phyloP scores from a whole-genome alignment of 768 basidiomycete species.

The Lentinula raphanica region DNA sequence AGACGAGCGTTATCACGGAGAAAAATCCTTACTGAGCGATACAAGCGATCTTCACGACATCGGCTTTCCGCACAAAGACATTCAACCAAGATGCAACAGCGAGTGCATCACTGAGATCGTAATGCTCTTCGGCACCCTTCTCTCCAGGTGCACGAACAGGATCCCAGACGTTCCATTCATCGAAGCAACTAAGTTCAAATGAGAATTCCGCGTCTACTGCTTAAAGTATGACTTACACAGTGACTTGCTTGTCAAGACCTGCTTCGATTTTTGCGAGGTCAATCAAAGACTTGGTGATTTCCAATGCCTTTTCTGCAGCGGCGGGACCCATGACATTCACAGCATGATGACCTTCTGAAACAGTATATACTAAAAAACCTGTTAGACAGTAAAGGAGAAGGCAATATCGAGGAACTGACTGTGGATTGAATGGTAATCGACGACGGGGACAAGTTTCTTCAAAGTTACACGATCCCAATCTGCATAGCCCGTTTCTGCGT shows the following conservation, averaged over 20 bases:
- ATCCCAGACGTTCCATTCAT: constrained; percentile 57
- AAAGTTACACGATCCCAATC: constrained; percentile 40
- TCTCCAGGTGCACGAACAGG: constrained; percentile 45
- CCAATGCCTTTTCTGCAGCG: constrained; percentile 48
- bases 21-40: constrained; percentile 55
- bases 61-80: constrained; percentile 54
- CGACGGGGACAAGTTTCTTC: constrained; percentile 36
- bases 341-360: constrained; percentile 38
- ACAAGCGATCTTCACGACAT: constrained; percentile 56
- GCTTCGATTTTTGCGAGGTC: constrained; percentile 44
- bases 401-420: constrained; percentile 17
- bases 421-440: constrained; percentile 48
- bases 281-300: constrained; percentile 45
- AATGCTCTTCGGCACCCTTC: constrained; percentile 48
- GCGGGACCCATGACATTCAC: constrained; percentile 53
- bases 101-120: constrained; percentile 48
- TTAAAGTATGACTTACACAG: constrained; percentile 24
- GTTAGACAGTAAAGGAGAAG: neutral
- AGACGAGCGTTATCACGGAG: constrained; percentile 28
- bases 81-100: constrained; percentile 60
- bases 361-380: constrained; percentile 30
- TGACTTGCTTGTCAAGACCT: constrained; percentile 29
- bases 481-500: constrained; percentile 32
- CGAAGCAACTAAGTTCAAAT: constrained; percentile 33
- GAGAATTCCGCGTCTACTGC: neutral